Base-by-base conservation (phyloP, 495 filamentous ascomycete genomes). In the Neurospora africana region DNA sequence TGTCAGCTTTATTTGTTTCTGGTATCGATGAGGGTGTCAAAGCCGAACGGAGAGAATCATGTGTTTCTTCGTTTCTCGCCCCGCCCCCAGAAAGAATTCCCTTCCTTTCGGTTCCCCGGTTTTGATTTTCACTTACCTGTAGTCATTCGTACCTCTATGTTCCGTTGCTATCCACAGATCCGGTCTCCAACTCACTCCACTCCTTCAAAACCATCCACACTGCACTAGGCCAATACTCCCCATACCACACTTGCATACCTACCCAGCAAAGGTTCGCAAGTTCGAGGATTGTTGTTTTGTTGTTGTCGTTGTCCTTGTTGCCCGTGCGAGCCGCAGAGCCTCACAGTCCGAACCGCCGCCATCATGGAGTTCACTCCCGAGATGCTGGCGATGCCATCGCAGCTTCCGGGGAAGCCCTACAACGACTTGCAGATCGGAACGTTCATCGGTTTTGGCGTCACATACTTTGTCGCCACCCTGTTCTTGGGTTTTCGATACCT, bases 401-500 rank as follows among this genome's bases (percentile, higher is more conserved):
- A 15, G 15, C 39, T 41, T 17, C 11, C 11, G 39, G 39, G 15
- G 0, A 41, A 41, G 69, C 40, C 40, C 0, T 73, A 73, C 72
- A 73, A 71, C 27, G 33, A 21, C 8, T 44, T 73, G 19, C 72
- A 73, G 58, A 68, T 67, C 36, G 58, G 58, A 38, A 73, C 72
- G 0, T 27, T 71, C 9, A 38, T 73, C 6, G 35, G 47, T 15
- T 73, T 75, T 37, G 70, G 23, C 10, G 30, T 75, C 43, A 75
- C 73, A 21, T 75, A 68, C 68, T 65, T 67, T 27, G 68, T 75
- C 30, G 67, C 61, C n/a, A 72, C 70, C 19, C 30, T 75, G 35
- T 72, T 75, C 27, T 71, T 75, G 36, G 37, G 19, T 6, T 61
- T 72, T 27, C 73, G 73, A 11, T 73, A 69, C 68, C 19, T 73